Percentiles rank a stretch among this genome's conserved stretches.
These are phyloP conservation scores for Lophiotrema nucula DNA, from an alignment of 495 filamentous ascomycete genomes.

Conservation along the genomic window DNA sequence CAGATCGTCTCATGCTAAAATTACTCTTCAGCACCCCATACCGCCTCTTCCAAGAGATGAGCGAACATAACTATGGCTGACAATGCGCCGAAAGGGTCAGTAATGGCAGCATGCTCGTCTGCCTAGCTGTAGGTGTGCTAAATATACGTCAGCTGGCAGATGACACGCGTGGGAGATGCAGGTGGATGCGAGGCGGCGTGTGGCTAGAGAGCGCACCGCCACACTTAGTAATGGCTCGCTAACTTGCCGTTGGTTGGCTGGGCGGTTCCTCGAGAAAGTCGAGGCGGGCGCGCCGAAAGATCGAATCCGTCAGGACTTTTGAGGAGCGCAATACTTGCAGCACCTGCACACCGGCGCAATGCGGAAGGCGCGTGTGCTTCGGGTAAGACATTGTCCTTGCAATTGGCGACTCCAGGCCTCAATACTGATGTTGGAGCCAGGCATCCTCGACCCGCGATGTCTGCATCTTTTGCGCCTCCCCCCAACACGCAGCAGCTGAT, in stretches of 20 bases:
- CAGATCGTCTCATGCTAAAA: too few species aligned
- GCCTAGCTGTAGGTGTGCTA: too few species aligned
- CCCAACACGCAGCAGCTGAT: constrained; percentile 11
- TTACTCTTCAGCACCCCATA: too few species aligned
- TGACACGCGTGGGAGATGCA: neutral
- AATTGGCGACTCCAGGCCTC: neutral
- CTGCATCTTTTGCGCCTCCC: constrained; percentile 40
- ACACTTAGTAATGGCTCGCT: too few species aligned
- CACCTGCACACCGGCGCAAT: constrained; percentile 3
- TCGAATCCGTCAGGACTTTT: neutral
- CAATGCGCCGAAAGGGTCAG: neutral
- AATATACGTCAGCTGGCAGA: neutral
- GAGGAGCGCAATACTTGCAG: neutral
- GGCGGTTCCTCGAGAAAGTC: too few species aligned
- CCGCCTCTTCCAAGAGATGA: neutral
- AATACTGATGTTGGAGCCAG: constrained; percentile 19
- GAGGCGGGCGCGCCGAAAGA: too few species aligned
- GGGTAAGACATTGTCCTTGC: constrained; percentile 11
- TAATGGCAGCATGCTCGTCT: neutral
- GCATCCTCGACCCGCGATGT: constrained; percentile 35
- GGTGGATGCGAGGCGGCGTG: neutral
- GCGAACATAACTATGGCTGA: neutral
- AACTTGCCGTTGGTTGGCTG: too few species aligned
- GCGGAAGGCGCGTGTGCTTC: constrained; percentile 19
- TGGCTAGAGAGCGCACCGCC: neutral